Percentiles rank a stretch among this genome's conserved stretches.
Conservation (phyloP, 2,329 filamentous ascomycete species). For the Venturia effusa region DNA sequence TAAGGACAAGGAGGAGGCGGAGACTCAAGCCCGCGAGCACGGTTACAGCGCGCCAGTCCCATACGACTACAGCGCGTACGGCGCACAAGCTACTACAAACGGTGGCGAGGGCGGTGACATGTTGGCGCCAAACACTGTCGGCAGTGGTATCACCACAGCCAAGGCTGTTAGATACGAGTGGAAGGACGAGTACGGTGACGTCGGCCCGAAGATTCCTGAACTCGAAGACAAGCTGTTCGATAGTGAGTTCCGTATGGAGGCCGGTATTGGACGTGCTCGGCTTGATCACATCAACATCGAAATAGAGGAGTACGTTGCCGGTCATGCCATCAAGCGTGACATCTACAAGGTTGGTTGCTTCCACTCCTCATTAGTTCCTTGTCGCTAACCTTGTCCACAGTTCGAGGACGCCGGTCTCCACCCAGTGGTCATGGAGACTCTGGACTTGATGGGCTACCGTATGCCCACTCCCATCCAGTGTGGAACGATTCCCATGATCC, state of each 20-base stretch:
- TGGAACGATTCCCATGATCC: slow-evolving; percentile 71
- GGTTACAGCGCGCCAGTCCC: neutral
- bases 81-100: neutral
- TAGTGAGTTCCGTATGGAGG: slow-evolving; percentile 37
- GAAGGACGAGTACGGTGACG: slow-evolving; percentile 74
- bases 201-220: slow-evolving; percentile 55
- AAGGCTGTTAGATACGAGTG: slow-evolving; percentile 56
- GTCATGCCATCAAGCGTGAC: slow-evolving; percentile 28
- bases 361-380: slow-evolving; percentile 8
- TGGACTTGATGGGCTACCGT: slow-evolving; percentile 59
- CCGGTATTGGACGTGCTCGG: slow-evolving; percentile 50
- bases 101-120: slow-evolving; percentile 13
- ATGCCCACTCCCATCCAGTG: slow-evolving; percentile 78
- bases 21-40: slow-evolving; percentile 6
- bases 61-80: slow-evolving; percentile 11
- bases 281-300: neutral
- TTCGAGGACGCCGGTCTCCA: slow-evolving; percentile 78
- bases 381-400: slow-evolving; percentile 23
- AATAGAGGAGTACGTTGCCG: neutral
- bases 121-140: neutral
- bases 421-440: slow-evolving; percentile 69
- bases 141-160: neutral
- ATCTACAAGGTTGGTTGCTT: slow-evolving; percentile 36
- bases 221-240: slow-evolving; percentile 71
- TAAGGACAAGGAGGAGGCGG: neutral